Base-by-base conservation (phyloP, 441 rosid species). In the Erodium texanum region DNA sequence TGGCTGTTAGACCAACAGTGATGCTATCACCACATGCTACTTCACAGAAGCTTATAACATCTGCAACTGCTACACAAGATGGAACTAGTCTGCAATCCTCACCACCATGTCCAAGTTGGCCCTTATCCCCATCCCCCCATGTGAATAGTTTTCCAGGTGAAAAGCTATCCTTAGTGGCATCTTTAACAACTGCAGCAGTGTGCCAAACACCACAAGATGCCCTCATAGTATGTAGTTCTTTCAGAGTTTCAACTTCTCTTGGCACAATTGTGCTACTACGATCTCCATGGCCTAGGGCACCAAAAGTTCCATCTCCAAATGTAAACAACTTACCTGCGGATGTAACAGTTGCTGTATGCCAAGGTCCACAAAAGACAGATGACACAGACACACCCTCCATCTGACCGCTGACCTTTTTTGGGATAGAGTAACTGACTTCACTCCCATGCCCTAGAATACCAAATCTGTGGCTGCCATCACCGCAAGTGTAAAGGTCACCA, bases 131-230 rank as follows among this genome's bases (percentile, higher is more conserved):
- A 80, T 89, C 97, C 29, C 97, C 99, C 97, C 97, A 94, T 9
- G 92, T 91, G 80, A 93, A 93, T 54, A 94, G 89, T 83, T 94
- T 94, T 66, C 96, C 97, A 19, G 90, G 85, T 48, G 96, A 89
- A 79, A 90, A 84, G 77, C 86, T 89, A 81, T 84, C 86, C 12
- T 89, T 96, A 70, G 82, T 96, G 93, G 87, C 88, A 74, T 89
- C 96, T 86, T 94, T 96, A 69, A 94, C 89, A 72, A 94, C 86
- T 56, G 97, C 97, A 78, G 96, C 96, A 77, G 96, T 91, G 74
- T 94, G 99, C 99, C 99, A 94, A 75, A 94, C 96, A 74, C 96
- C 97, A 82, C 99, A 94, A 67, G 97, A 85, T 73, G 94, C 97
- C 56, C 91, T 82, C 52, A 91, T 89, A 54, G 92, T 88, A 76